Percentiles rank a stretch among this genome's conserved stretches.
phyloP scores from a whole-genome alignment of 495 filamentous ascomycete genomes.

The Penicillium bialowiezense region DNA sequence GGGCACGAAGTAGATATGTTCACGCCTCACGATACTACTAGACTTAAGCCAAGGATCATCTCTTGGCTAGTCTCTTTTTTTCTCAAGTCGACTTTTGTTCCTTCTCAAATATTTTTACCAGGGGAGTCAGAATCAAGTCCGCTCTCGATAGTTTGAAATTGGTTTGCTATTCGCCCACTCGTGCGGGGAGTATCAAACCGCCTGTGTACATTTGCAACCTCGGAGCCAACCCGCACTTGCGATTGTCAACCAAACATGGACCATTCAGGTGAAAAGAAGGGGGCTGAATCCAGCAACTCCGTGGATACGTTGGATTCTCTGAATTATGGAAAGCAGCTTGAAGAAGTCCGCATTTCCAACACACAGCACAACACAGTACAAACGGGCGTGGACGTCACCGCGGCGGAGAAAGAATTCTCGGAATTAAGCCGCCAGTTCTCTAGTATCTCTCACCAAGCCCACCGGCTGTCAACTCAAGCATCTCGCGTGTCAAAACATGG shows the following conservation, averaged over 20 bases:
- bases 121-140: too few relatives aligned
- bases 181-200: neutral
- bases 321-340: slow-evolving; percentile 31
- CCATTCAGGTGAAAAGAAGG: slow-evolving; percentile 18
- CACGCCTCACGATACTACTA: neutral
- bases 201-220: neutral
- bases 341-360: slow-evolving; percentile 29
- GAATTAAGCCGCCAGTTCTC: slow-evolving; percentile 72
- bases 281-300: slow-evolving; percentile 20
- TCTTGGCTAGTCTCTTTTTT: slow-evolving; percentile 1
- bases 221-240: neutral
- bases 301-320: slow-evolving; percentile 18
- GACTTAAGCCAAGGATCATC: slow-evolving; percentile 1
- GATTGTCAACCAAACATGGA: neutral
- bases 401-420: slow-evolving; percentile 74
- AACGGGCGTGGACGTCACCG: slow-evolving; percentile 63
- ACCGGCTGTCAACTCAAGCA: slow-evolving; percentile 41
- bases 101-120: neutral
- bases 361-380: slow-evolving; percentile 46
- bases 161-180: too few relatives aligned
- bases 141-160: too few relatives aligned
- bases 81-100: neutral
- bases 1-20: neutral
- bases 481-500: slow-evolving; percentile 38
- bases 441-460: slow-evolving; percentile 56